Evolutionary conservation across 371 early-diverging fungal species (phyloP), one percentile per base, ranked within the genome.

Genomic region (Rhizopus sp.): DNA sequence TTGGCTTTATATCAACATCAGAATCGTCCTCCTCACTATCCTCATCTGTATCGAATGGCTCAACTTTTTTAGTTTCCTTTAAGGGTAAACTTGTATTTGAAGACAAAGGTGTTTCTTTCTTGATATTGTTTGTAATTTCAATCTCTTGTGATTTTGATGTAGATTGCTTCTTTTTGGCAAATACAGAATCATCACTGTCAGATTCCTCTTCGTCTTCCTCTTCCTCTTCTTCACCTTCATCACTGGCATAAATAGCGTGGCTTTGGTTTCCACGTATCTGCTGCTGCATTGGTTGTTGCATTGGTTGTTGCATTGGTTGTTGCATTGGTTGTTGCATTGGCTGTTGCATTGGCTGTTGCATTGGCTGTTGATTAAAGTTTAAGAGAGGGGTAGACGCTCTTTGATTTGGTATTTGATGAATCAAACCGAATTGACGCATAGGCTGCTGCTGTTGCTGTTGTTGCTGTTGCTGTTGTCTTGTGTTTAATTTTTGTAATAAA

Each of bases 171-270:
- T 31, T 60, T 5, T 17, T 32, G n/a, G 49, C 33, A 42, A 54
- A 50, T 4, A 67, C 64, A 5, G 68, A 60, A 29, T 66, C 61
- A 45, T 75, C 76, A 23, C 65, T 67, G 3, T 69, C 72, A 33
- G 56, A 56, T 9, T 61, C 60, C 5, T 47, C 39, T n/a, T 69
- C 68, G 1, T 68, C 71, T 15, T 66, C 69, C 0, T 64, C 69
- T 6, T 67, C 70, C 0, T 69, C 78, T 0, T 65, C 68, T 0
- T 67, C 68, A 3, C 68, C 73, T 5, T 68, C 72, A 23, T 78
- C 79, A 41, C 79, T 78, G 5, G 75, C 72, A 55, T 77, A 77
- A 23, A 68, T 62, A 0, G 48, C 33, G 7, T 68, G 63, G 32
- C 67, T 64, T 42, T n/a, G 42, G 42, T 42, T 10, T 15, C 6